Evolutionary conservation across 2,329 filamentous ascomycete species (phyloP).

Genomic region (Beauveria sp.): DNA sequence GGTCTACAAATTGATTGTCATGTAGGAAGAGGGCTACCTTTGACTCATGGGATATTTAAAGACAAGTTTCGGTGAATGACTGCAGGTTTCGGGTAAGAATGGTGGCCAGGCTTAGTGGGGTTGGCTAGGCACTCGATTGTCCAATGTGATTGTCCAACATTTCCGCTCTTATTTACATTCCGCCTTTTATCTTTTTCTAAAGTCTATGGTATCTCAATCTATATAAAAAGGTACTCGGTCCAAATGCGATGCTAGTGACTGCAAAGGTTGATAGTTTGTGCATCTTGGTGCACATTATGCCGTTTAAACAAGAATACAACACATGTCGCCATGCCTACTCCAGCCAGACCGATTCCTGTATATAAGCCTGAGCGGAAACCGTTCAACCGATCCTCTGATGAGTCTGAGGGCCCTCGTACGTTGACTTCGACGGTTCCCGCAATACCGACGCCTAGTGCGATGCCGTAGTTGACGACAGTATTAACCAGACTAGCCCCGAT

Average conservation of each 20-base stretch:
- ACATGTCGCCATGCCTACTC: constrained; percentile 4
- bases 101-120: too few species aligned
- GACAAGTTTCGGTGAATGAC: too few species aligned
- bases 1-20: neutral
- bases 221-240: too few species aligned
- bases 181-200: too few species aligned
- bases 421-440: constrained; percentile 54
- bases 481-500: constrained; percentile 48
- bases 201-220: too few species aligned
- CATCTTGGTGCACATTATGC: neutral
- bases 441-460: constrained; percentile 57
- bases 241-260: too few species aligned
- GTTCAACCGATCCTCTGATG: constrained; percentile 20
- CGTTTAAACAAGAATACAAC: constrained; percentile 7
- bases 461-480: constrained; percentile 61
- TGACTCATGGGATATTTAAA: neutral
- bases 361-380: constrained; percentile 32
- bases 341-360: constrained; percentile 33
- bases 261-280: too few species aligned
- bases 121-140: too few species aligned
- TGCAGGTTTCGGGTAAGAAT: too few species aligned
- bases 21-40: neutral
- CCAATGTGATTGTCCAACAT: too few species aligned
- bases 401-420: constrained; percentile 19
- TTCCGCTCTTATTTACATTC: too few species aligned